Evolutionary conservation across 1,139 yeast species (phyloP).

Genomic region (Pneumocystis sp.): DNA sequence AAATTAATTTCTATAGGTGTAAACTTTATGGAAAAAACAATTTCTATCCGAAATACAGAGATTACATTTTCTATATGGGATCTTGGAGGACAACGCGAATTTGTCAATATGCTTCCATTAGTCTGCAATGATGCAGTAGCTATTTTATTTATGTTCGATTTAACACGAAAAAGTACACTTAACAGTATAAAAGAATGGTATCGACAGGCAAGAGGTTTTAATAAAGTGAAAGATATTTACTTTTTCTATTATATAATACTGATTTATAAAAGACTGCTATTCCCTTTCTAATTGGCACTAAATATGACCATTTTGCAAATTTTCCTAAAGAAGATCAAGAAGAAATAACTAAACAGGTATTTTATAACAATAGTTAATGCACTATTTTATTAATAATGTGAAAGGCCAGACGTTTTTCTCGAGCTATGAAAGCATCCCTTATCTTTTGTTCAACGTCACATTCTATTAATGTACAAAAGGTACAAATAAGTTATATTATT

Average conservation of each 20-base stretch:
- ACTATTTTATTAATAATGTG: background rate
- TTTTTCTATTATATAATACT: background rate
- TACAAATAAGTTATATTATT: constrained; percentile 1
- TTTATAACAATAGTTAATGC: background rate
- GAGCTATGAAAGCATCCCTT: constrained; percentile 81
- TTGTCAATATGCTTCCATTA: constrained; percentile 87
- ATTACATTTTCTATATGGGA: constrained; percentile 93
- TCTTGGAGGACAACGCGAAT: constrained; percentile 91
- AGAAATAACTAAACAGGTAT: constrained; percentile 56
- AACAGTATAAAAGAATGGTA: constrained; percentile 91
- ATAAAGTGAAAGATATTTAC: constrained; percentile 26
- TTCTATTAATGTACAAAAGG: constrained; percentile 80
- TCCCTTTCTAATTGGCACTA: constrained; percentile 86
- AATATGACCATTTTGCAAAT: constrained; percentile 66
- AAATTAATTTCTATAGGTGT: constrained; percentile 43
- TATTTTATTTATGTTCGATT: constrained; percentile 78
- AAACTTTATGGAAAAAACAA: constrained; percentile 84
- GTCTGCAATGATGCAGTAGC: constrained; percentile 94
- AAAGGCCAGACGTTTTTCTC: constrained; percentile 65
- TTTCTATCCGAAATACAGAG: constrained; percentile 73
- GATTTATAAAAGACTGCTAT: constrained; percentile 46
- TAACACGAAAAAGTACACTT: constrained; percentile 73
- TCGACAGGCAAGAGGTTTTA: constrained; percentile 80
- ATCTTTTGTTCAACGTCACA: constrained; percentile 87
- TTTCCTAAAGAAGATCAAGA: constrained; percentile 68